phyloP scores from a whole-genome alignment of 148 eudicot species.

The Amaranthus hypochondriacus region DNA sequence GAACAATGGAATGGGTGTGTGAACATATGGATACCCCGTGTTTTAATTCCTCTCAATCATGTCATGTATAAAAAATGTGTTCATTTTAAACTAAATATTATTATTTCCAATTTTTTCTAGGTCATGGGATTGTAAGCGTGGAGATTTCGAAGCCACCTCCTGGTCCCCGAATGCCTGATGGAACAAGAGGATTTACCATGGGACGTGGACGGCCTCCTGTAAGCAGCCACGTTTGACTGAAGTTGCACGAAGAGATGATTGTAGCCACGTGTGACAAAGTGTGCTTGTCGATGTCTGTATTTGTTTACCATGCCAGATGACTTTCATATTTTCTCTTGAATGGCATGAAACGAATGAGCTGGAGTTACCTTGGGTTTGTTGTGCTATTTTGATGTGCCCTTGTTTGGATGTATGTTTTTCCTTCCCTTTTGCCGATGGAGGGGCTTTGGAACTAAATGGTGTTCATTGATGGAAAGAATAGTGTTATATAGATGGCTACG shows the following conservation, averaged over 20 bases:
- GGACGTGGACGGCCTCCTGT: conserved; percentile 76
- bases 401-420: neutral
- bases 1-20: conserved; percentile 58
- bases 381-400: neutral
- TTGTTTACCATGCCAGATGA: neutral
- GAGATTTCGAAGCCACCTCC: conserved; percentile 75
- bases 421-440: neutral
- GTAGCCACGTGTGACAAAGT: neutral
- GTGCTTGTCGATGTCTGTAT: neutral
- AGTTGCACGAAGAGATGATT: neutral
- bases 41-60: no score
- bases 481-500: no score
- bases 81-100: neutral
- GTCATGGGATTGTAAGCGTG: conserved; percentile 48
- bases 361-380: neutral
- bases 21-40: neutral
- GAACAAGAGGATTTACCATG: conserved; percentile 81
- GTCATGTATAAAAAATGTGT: no score
- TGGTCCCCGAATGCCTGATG: conserved; percentile 96
- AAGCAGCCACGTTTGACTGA: conserved; percentile 17
- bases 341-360: neutral
- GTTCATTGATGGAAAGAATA: no score
- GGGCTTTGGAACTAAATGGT: no score
- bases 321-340: neutral
- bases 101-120: conserved; percentile 25